Conservation (phyloP, 345 rosid species). For the Eucalyptus globulus region DNA sequence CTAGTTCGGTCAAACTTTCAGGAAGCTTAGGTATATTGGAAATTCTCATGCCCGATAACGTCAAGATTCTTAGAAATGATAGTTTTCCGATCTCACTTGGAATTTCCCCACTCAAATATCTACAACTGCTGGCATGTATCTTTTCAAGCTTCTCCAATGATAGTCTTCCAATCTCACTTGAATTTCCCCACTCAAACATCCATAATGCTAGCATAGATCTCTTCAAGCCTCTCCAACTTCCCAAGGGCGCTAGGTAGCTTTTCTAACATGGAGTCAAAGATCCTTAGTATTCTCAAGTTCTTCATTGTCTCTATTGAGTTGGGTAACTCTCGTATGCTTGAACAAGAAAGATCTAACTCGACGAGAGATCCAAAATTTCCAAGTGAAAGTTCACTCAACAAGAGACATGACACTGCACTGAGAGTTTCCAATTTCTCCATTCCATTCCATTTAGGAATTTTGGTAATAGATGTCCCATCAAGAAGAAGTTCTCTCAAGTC, state of each 20-base stretch:
- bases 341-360: not conserved
- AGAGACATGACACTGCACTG: rapidly evolving
- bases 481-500: not conserved
- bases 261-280: rapidly evolving
- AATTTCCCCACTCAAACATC: not conserved
- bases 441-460: too few species aligned
- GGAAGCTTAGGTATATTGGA: too few species aligned
- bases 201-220: not conserved
- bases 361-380: not conserved
- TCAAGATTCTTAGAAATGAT: too few species aligned
- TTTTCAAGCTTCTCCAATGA: not conserved
- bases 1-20: too few species aligned
- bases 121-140: too few species aligned
- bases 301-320: not conserved
- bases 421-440: not conserved
- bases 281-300: not conserved
- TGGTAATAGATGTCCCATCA: not conserved
- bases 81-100: too few species aligned
- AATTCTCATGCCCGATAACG: too few species aligned
- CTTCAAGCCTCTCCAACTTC: not conserved
- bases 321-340: not conserved
- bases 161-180: not conserved
- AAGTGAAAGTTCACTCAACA: rapidly evolving
- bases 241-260: not conserved
- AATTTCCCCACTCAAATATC: too few species aligned